Percentiles rank a stretch among this genome's conserved stretches.
These are phyloP conservation scores for Candida manassasensis DNA, from an alignment of 805 yeast species.

Conservation along the genomic window DNA sequence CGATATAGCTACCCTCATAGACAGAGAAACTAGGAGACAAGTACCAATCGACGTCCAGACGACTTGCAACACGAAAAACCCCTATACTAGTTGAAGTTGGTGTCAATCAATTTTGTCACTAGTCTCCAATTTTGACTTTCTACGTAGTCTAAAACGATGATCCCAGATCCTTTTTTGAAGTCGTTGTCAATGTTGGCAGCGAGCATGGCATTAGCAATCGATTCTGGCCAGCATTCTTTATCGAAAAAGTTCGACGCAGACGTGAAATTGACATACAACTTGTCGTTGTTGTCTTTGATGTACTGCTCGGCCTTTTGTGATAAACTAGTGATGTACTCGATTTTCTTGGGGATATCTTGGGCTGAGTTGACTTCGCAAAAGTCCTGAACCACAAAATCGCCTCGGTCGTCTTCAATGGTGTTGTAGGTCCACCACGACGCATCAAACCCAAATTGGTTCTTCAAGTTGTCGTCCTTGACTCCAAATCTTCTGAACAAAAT, in stretches of 20 bases:
- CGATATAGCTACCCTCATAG: too few relatives aligned
- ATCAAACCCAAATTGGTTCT: conserved; percentile 54
- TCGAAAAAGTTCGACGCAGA: conserved; percentile 71
- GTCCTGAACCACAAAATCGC: conserved; percentile 63
- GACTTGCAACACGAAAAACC: too few relatives aligned
- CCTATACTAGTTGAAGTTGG: conserved; percentile 42
- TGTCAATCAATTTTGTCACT: conserved; percentile 45
- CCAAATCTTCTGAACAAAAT: conserved; percentile 69
- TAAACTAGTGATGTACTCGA: conserved; percentile 51
- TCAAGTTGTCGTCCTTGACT: conserved; percentile 42
- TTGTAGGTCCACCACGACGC: conserved; percentile 67
- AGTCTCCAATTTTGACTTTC: conserved; percentile 59
- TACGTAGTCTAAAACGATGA: conserved; percentile 63
- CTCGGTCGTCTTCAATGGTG: conserved; percentile 61
- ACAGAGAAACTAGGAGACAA: too few relatives aligned
- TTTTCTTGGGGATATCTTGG: conserved; percentile 53
- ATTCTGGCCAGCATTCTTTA: conserved; percentile 69
- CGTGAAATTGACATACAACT: conserved; percentile 66
- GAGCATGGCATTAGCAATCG: conserved; percentile 51
- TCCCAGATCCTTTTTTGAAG: conserved; percentile 55
- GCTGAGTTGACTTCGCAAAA: conserved; percentile 57
- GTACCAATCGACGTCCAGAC: too few relatives aligned
- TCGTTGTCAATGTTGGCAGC: conserved; percentile 41
- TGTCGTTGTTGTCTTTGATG: conserved; percentile 42
- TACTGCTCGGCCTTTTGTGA: conserved; percentile 49